These are phyloP conservation scores for Nymphaea colorata DNA, from an alignment of 164 flowering plant genomes.

Conservation along the genomic window DNA sequence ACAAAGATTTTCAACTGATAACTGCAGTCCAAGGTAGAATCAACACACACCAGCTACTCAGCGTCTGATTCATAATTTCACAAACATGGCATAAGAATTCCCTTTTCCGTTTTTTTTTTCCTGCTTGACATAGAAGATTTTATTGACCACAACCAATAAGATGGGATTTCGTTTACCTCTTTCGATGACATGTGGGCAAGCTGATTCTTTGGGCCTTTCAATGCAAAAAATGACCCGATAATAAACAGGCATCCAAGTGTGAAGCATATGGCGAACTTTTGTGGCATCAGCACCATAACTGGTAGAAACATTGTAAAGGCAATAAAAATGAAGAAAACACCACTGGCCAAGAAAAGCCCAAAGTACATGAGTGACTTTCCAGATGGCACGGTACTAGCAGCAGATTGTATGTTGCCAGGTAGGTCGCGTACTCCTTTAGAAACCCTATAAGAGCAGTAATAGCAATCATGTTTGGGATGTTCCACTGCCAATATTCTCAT, in stretches of 20 bases:
- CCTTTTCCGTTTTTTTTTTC: no score
- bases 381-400: constrained; percentile 77
- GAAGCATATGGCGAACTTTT: constrained; percentile 91
- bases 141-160: neutral
- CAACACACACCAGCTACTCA: neutral
- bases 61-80: no score
- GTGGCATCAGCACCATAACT: constrained; percentile 93
- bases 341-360: constrained; percentile 72
- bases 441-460: constrained; percentile 34
- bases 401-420: constrained; percentile 82
- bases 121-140: no score
- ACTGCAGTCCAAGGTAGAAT: neutral
- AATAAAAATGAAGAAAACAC: constrained; percentile 83
- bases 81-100: no score
- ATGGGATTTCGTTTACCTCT: constrained; percentile 40
- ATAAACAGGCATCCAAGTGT: constrained; percentile 84
- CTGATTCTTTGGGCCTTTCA: constrained; percentile 85
- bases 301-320: constrained; percentile 97
- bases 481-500: no score
- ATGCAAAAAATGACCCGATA: constrained; percentile 80
- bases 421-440: constrained; percentile 84
- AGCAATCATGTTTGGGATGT: neutral
- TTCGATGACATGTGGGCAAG: constrained; percentile 79
- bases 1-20: neutral
- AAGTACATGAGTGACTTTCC: constrained; percentile 88